Percentiles rank a stretch among this genome's conserved stretches.
phyloP scores from a whole-genome alignment of 1,139 yeast species.

The Blastobotrys aristatus region DNA sequence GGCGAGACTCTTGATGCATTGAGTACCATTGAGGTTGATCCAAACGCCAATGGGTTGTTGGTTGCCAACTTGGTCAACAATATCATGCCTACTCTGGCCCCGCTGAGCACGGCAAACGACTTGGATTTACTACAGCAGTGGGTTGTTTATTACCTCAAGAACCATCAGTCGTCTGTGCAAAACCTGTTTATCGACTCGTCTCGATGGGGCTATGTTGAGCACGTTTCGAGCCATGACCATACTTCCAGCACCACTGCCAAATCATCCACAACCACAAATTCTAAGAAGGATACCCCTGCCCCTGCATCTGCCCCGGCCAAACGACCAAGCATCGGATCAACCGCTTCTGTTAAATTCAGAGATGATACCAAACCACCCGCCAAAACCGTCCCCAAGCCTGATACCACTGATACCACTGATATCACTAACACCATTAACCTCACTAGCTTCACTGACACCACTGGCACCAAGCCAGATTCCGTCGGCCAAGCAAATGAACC shows the following conservation, averaged over 20 bases:
- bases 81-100: slow-evolving; percentile 5
- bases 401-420: too few species aligned
- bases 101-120: background rate
- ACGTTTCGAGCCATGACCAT: background rate
- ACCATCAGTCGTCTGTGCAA: background rate
- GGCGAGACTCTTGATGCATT: background rate
- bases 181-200: background rate
- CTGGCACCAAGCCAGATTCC: too few species aligned
- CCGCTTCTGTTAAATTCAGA: too few species aligned
- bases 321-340: too few species aligned
- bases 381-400: too few species aligned
- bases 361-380: too few species aligned
- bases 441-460: too few species aligned
- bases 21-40: background rate
- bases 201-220: background rate
- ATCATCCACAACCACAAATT: too few species aligned
- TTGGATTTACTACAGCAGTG: background rate
- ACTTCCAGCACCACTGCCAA: background rate
- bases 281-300: too few species aligned
- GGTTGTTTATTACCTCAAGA: slow-evolving; percentile 2
- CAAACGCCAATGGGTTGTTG: background rate
- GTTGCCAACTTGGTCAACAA: slow-evolving; percentile 5
- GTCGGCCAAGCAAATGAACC: too few species aligned
- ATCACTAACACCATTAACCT: too few species aligned
- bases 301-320: too few species aligned